Evolutionary conservation across 257 asterid species (phyloP).

Genomic region (Gynochthodes officinalis): DNA sequence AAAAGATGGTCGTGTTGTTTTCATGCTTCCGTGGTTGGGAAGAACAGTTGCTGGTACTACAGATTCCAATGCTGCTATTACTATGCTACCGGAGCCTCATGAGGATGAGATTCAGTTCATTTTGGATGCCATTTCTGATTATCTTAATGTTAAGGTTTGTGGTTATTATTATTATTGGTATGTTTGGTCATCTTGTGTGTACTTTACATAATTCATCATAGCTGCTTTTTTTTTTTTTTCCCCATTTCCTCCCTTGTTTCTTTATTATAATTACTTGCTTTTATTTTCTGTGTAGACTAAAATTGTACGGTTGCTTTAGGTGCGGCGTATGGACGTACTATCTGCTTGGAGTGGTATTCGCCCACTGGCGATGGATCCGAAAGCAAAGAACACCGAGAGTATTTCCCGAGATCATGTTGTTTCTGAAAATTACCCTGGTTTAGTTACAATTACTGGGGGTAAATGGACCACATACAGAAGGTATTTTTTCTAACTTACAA

Average conservation of each 20-base stretch:
- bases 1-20: constrained; percentile 95
- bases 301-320: constrained; percentile 43
- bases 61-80: constrained; percentile 80
- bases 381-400: constrained; percentile 81
- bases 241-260: too few relatives aligned
- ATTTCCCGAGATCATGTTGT: constrained; percentile 95
- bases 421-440: constrained; percentile 84
- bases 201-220: not conserved
- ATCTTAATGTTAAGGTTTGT: constrained; percentile 89
- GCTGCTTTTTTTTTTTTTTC: not conserved
- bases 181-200: not conserved
- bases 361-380: constrained; percentile 93
- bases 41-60: constrained; percentile 98
- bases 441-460: constrained; percentile 96
- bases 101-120: constrained; percentile 95
- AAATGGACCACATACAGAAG: constrained; percentile 99
- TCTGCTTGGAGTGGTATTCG: constrained; percentile 99
- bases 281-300: constrained; percentile 21
- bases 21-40: constrained; percentile 99
- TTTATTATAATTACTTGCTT: not conserved
- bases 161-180: not conserved
- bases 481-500: constrained; percentile 31
- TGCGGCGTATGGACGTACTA: constrained; percentile 80
- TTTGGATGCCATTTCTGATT: constrained; percentile 91
- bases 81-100: constrained; percentile 96